Base-by-base conservation (phyloP, 768 basidiomycete genomes). In the Tulasnella sp. region DNA sequence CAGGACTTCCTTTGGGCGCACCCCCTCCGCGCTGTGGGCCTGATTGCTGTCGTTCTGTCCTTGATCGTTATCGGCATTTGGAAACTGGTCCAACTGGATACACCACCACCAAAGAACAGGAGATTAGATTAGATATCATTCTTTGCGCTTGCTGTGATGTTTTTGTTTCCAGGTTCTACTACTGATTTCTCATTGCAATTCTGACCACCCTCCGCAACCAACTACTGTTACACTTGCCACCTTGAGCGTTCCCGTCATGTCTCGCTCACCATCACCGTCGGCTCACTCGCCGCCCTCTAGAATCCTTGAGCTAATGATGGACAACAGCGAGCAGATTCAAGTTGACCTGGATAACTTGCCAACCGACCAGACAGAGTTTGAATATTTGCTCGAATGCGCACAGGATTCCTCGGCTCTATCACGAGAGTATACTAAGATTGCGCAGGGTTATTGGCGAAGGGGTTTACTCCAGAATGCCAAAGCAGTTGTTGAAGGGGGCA, bases 371-470 rank as follows among this genome's bases (percentile, higher is more conserved):
- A 53, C n/a, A 41, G 45, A 24, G 52, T 58, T 34, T 32, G 34
- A 24, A 63, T 65, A 11, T 32, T 32, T 59, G 29, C 58, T 50
- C 5, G 47, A 34, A 15, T 59, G 58, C 23, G 47, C 49, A n/a
- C 48, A 59, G 47, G 58, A 59, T 21, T 49, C 58, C 15, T 29
- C 48, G 13, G 48, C 34, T 51, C 47, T 44, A 24, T 44, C 50
- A 8, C 48, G 32, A 29, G 58, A 59, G 42, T 59, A 32, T 23
- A 82, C 86, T 1, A 82, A 81, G 63, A 76, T 94, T 21, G 90
- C 91, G 8, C 83, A 82, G 15, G 92, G 94, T 72, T 94, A 95
- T 67, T 91, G 90, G 86, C 74, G 86, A 63, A 78, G 82, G 65
- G 87, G 86, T 0, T 79, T 82, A 64, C 73, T 87, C 51, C 80